Evolutionary conservation across 176 grass and related monocot genomes (phyloP), one percentile per base, ranked within the genome.

Genomic region (Microstegium vimineum): DNA sequence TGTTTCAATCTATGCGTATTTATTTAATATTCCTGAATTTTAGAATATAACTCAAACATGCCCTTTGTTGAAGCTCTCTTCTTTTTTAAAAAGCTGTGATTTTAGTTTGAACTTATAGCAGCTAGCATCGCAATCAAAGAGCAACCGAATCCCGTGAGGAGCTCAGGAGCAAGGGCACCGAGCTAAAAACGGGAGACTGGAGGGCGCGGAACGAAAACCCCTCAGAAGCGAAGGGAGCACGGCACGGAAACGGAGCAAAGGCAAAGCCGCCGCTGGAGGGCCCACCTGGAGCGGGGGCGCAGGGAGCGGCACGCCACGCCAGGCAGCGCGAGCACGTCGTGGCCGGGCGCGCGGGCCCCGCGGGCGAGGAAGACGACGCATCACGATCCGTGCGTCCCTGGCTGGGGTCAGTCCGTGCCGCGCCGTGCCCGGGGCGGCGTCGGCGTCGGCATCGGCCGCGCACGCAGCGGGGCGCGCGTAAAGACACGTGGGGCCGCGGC

Each of bases 401-500:
- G 82, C 71, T 89, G 77, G 82, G 78, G 88, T 36, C 88, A 66
- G 78, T n/a, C n/a, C n/a, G n/a, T n/a, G n/a, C n/a, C 66, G 75
- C 27, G 62, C 8, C 8, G 38, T 42, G 25, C 14, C 46, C 62
- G 62, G 40, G 77, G 42, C n/a, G 54, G 42, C 42, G 42, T 16
- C 25, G 46, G 76, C 87, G 47, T 70, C 77, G 78, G 81, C 81
- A 37, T 71, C 71, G 73, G 77, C 70, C 38, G 64, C 73, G 78
- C 88, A 90, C 59, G 83, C 66, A 66, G 83, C 65, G 35, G 88
- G 13, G 68, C 79, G 84, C 82, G 68, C 79, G 84, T 85, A 60
- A 72, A 59, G 83, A 77, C 79, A 86, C 88, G 83, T 86, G 88
- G 83, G 85, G 57, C 67, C 75, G 86, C 86, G 51, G 87, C 87